Evolutionary conservation across 1,284 basidiomycete species (phyloP).

Genomic region (Ustilago xerochloae): DNA sequence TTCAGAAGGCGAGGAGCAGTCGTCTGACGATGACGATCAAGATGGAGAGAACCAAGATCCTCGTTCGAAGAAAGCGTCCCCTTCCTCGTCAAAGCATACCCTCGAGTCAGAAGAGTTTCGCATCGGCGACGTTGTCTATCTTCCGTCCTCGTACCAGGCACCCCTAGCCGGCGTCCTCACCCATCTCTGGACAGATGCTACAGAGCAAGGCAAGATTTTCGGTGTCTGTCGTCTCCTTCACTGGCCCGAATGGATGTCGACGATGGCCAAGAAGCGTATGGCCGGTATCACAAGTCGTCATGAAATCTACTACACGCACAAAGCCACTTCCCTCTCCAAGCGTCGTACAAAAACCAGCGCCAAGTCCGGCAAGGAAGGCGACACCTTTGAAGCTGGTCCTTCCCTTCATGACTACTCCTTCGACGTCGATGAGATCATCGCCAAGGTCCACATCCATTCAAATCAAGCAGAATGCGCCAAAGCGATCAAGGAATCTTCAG

Average conservation of each 20-base stretch:
- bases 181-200: constrained; percentile 44
- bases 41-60: constrained; percentile 24
- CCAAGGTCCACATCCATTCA: constrained; percentile 34
- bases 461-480: constrained; percentile 22
- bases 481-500: constrained; percentile 36
- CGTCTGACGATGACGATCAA: constrained; percentile 22
- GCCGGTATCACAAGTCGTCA: constrained; percentile 42
- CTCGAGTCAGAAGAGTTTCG: constrained; percentile 39
- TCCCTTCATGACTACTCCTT: constrained; percentile 48
- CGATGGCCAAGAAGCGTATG: constrained; percentile 53
- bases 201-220: constrained; percentile 45
- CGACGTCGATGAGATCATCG: constrained; percentile 49
- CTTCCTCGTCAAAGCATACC: constrained; percentile 19
- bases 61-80: constrained; percentile 10
- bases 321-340: constrained; percentile 35
- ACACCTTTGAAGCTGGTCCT: constrained; percentile 47
- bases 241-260: constrained; percentile 55
- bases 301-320: constrained; percentile 58
- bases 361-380: constrained; percentile 34
- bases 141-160: constrained; percentile 50
- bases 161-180: constrained; percentile 46
- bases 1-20: constrained; percentile 32
- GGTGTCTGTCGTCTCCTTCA: constrained; percentile 50
- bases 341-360: constrained; percentile 40
- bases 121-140: constrained; percentile 49